phyloP scores from a whole-genome alignment of 371 early-diverging fungal species.

The Actinomucor elegans region DNA sequence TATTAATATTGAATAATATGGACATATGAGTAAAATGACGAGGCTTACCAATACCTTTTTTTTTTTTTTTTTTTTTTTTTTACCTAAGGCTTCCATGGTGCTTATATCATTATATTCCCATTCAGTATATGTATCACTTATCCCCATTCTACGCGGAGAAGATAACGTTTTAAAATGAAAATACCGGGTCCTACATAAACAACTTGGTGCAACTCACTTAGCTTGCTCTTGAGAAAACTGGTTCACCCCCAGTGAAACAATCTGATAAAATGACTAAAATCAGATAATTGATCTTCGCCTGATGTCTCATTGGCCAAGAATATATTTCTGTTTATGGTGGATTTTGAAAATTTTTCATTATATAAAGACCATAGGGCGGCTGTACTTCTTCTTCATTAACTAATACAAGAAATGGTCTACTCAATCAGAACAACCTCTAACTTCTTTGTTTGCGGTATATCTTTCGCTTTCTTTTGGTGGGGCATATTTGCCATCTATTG shows the following conservation, averaged over 20 bases:
- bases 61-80: too few species aligned
- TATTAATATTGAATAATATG: too few species aligned
- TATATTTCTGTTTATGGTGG: not conserved
- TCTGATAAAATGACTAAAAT: constrained; percentile 9
- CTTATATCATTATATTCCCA: too few species aligned
- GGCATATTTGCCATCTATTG: constrained; percentile 40
- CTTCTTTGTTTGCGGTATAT: constrained; percentile 25
- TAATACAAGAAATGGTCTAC: constrained; percentile 7
- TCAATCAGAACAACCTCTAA: constrained; percentile 6
- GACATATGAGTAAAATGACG: too few species aligned
- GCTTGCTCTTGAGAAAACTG: too few species aligned
- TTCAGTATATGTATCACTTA: too few species aligned
- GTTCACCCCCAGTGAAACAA: not conserved
- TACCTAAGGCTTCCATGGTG: too few species aligned
- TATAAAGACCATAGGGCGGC: not conserved
- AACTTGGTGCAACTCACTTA: too few species aligned
- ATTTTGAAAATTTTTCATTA: not conserved
- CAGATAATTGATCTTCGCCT: constrained; percentile 3
- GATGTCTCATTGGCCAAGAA: not conserved
- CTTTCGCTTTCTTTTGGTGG: constrained; percentile 44
- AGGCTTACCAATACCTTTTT: too few species aligned
- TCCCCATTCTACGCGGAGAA: too few species aligned
- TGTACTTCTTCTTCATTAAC: not conserved
- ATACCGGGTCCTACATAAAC: constrained; percentile 2
- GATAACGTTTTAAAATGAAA: not conserved